Evolutionary conservation across 805 yeast genomes (phyloP).

Genomic region (Monosporozyma yasuniensis): DNA sequence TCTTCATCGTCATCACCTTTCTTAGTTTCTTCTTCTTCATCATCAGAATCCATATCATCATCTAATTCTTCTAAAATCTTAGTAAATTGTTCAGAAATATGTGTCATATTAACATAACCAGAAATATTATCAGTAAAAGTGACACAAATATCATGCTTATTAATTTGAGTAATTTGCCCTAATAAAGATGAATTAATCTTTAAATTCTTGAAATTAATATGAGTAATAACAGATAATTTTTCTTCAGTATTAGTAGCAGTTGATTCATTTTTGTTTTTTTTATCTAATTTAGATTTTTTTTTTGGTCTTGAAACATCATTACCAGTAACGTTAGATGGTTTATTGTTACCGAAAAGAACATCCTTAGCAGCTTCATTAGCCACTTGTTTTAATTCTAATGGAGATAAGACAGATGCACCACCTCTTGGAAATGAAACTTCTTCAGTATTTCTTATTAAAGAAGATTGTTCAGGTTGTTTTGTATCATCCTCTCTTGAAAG

Average conservation of each 20-base stretch:
- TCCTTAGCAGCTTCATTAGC: constrained; percentile 88
- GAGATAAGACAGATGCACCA: constrained; percentile 76
- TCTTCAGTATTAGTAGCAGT: constrained; percentile 28
- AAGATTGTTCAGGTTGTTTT: constrained; percentile 30
- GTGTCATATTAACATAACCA: constrained; percentile 71
- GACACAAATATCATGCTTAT: constrained; percentile 54
- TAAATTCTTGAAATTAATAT: constrained; percentile 51
- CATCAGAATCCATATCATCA: constrained; percentile 37
- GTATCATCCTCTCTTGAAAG: constrained; percentile 35
- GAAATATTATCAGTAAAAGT: constrained; percentile 72
- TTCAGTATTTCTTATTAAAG: constrained; percentile 31
- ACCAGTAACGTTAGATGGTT: constrained; percentile 5
- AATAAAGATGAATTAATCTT: constrained; percentile 65
- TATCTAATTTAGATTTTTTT: constrained; percentile 34
- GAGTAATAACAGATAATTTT: constrained; percentile 45
- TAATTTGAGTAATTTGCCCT: constrained; percentile 63
- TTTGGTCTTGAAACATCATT: constrained; percentile 28
- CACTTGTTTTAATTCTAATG: constrained; percentile 85
- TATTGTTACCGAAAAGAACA: constrained; percentile 51
- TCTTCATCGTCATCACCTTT: constrained; percentile 23
- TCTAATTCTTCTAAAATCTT: constrained; percentile 48
- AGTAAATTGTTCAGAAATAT: constrained; percentile 57
- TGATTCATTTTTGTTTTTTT: constrained; percentile 17
- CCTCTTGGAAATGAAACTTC: constrained; percentile 81
- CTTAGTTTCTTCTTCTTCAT: constrained; percentile 31